Evolutionary conservation across 345 rosid genomes (phyloP), one percentile per base, ranked within the genome.

Genomic region (Alliaria petiolata): DNA sequence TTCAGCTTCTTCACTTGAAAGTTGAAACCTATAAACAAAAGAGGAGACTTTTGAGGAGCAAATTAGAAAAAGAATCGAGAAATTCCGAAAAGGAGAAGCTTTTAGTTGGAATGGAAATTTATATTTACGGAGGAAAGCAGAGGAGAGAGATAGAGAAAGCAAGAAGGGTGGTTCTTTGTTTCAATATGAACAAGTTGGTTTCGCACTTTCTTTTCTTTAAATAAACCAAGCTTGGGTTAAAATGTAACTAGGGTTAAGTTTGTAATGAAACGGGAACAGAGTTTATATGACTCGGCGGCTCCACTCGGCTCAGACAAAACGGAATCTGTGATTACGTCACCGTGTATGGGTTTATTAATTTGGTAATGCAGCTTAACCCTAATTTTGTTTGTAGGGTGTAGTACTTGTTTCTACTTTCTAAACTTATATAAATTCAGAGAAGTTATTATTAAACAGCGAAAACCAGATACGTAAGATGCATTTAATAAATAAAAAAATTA

Each of bases 191-290:
- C 85, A 81, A 74, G 83, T 84, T 75, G 84, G 85, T 77, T 72
- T 52, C 57, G 5, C 67, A 35, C 69, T 56, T 47, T 78, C 70
- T 74, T 73, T 68, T 76, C 83, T 84, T 83, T 90, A 90, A 85
- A 90, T 88, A 88, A 84, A 85, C 87, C 77, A 38, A 83, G 76
- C 85, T 78, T 69, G 81, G 84, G 84, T 73, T 85, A 83, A 68
- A 81, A 82, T 76, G 79, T 86, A 81, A 90, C 92, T 49, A 67
- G 70, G 90, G 97, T 88, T 88, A 78, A 83, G 81, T 81, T 60
- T 59, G 22, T 13, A 7, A 45, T 44, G 52, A 34, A 56, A 55
- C 40, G 15, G 53, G 22, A 35, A 11, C 33, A 12, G 16, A 40
- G 43, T 28, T 44, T 62, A 15, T 26, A 46, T 56, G 51, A 16